Evolutionary conservation across 108 stramenopile species (phyloP), one percentile per base, ranked within the genome.

Genomic region (Nitzschia putrida): DNA sequence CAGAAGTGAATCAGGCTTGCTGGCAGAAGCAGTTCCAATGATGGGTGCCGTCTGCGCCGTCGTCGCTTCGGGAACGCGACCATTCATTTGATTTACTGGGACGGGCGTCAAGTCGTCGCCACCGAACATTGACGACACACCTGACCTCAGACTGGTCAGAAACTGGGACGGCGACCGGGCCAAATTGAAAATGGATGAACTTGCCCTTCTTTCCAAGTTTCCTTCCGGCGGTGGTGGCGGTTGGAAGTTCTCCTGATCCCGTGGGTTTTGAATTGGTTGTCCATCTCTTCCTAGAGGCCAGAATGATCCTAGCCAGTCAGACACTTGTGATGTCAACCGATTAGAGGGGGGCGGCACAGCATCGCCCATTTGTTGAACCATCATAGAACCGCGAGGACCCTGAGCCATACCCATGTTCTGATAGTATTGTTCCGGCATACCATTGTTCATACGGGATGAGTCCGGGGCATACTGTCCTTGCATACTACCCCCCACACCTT

Each of bases 281-380:
- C 38, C 41, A 34, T 57, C 60, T n/a, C 61, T 34, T 18, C 53
- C 50, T 18, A 71, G 10, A 16, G 76, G 69, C 43, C 57, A 83
- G 29, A 77, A 80, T 7, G 73, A 71, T n/a, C 61, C 37, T n/a
- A 84, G 57, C 83, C 79, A 84, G 47, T 84, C 83, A 1, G 83
- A 84, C 26, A 80, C 52, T 61, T 84, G 79, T 0, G 61, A 34
- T 26, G 71, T 80, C 39, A 84, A 55, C 24, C 69, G 60, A 13
- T 58, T 73, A 25, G 50, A 12, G 3, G 78, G 61, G 13, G 74
- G 74, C 10, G 71, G 61, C 34, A 54, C 45, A 37, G 52, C 61
- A 8, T 25, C 51, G 3, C 38, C 56, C 41, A 18, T 26, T 39
- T 44, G 63, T 64, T 49, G 65, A 14, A 2, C 47, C 47, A 5